Conservation (phyloP, 2,329 filamentous ascomycete genomes). For the Monosporascus sp. region DNA sequence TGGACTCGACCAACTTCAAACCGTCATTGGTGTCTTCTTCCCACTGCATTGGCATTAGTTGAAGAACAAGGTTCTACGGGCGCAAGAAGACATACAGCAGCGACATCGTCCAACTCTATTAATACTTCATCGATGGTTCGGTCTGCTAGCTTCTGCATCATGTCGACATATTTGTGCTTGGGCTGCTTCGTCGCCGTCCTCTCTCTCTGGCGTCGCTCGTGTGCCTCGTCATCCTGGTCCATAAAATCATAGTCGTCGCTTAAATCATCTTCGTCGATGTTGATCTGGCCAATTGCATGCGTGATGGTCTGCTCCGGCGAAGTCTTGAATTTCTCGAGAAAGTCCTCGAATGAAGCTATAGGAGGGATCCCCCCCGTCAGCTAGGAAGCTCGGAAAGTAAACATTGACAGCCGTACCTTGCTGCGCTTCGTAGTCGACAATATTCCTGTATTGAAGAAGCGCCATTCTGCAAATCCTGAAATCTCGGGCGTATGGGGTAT, state of each 20-base stretch:
- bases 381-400: not conserved
- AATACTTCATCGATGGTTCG: conserved; percentile 70
- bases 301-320: conserved; percentile 65
- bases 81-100: conserved; percentile 47
- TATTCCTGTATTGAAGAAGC: conserved; percentile 71
- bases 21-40: conserved; percentile 66
- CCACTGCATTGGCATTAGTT: conserved; percentile 49
- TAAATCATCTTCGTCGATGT: conserved; percentile 78
- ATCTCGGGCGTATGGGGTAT: conserved; percentile 3
- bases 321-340: conserved; percentile 83
- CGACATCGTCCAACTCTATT: conserved; percentile 85
- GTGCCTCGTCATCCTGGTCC: conserved; percentile 67
- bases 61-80: not conserved
- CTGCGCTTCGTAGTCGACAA: conserved; percentile 85
- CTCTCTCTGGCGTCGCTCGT: conserved; percentile 43
- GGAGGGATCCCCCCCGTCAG: conserved; percentile 22
- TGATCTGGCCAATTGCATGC: conserved; percentile 76
- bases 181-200: conserved; percentile 47
- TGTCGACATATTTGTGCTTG: conserved; percentile 81
- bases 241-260: conserved; percentile 92
- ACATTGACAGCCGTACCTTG: conserved; percentile 51
- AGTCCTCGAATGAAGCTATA: conserved; percentile 76
- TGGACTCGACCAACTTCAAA: conserved; percentile 70
- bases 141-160: conserved; percentile 83
- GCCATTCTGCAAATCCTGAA: conserved; percentile 55